Percentiles rank a stretch among this genome's conserved stretches.
Evolutionary conservation across 352 stramenopile genomes (phyloP).

Genomic region (Pilasporangium apinafurcum): DNA sequence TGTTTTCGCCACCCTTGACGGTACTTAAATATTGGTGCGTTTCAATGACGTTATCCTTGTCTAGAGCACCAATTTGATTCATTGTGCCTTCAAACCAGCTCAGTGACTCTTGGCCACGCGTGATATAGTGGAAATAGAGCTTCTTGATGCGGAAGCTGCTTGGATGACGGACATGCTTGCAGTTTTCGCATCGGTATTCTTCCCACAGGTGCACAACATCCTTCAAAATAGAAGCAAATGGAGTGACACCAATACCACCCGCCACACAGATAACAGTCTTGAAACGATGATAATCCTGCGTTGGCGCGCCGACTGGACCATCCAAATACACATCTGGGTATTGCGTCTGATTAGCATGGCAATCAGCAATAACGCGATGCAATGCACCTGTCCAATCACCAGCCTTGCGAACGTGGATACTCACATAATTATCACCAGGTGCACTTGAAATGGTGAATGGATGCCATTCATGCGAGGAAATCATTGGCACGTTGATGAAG

Average conservation of each 20-base stretch:
- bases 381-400: slow-evolving; percentile 74
- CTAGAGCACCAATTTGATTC: slow-evolving; percentile 77
- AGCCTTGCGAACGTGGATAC: slow-evolving; percentile 68
- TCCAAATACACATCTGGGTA: slow-evolving; percentile 74
- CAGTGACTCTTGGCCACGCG: slow-evolving; percentile 68
- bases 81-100: slow-evolving; percentile 84
- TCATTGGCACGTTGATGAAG: slow-evolving; percentile 80
- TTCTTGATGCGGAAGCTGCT: slow-evolving; percentile 74
- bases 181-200: slow-evolving; percentile 68
- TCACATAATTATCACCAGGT: slow-evolving; percentile 76
- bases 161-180: slow-evolving; percentile 63
- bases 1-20: slow-evolving; percentile 65
- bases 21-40: slow-evolving; percentile 82
- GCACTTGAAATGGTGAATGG: slow-evolving; percentile 90
- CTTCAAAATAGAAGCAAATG: slow-evolving; percentile 78
- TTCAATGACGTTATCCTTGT: slow-evolving; percentile 74
- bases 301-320: slow-evolving; percentile 63
- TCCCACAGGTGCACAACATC: slow-evolving; percentile 72
- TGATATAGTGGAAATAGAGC: slow-evolving; percentile 87
- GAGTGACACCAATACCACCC: slow-evolving; percentile 77
- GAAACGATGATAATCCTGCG: slow-evolving; percentile 72
- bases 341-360: slow-evolving; percentile 49
- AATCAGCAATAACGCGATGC: slow-evolving; percentile 48
- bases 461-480: slow-evolving; percentile 86
- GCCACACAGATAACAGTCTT: slow-evolving; percentile 71